These are phyloP conservation scores for Lentinula detonsa DNA, from an alignment of 768 basidiomycete species.

Conservation along the genomic window DNA sequence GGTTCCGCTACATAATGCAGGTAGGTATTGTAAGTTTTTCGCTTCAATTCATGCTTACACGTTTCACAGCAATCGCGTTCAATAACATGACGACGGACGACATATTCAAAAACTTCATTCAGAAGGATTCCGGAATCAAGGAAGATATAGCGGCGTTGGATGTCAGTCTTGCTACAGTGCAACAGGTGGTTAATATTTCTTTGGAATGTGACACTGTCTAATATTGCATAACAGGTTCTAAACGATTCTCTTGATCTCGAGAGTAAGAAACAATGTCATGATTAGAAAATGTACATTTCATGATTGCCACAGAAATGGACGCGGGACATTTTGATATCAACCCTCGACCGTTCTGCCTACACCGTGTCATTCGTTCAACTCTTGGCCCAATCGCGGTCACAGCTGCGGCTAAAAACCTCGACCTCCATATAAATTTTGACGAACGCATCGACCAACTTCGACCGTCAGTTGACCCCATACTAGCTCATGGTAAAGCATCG, in stretches of 20 bases:
- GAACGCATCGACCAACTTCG: constrained; percentile 26
- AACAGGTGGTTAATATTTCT: constrained; percentile 6
- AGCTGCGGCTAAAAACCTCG: constrained; percentile 18
- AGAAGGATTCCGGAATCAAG: constrained; percentile 22
- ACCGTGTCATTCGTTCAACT: constrained; percentile 19
- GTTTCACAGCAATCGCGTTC: not conserved
- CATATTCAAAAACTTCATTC: not conserved
- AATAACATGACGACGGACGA: not conserved
- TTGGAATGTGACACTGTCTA: not conserved
- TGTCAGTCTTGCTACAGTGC: constrained; percentile 31
- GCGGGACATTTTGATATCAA: constrained; percentile 23
- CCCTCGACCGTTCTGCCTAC: constrained; percentile 31
- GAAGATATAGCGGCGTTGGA: constrained; percentile 31
- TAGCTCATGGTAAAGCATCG: not conserved
- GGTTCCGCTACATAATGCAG: constrained; percentile 46
- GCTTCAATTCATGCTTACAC: not conserved
- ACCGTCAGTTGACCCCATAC: not conserved
- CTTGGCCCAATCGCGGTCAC: constrained; percentile 19
- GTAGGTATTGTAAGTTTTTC: constrained; percentile 7
- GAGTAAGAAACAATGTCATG: constrained; percentile 9
- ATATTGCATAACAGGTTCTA: constrained; percentile 19
- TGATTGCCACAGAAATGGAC: constrained; percentile 24
- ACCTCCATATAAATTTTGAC: constrained; percentile 26
- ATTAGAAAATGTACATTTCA: not conserved
- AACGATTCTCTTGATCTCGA: constrained; percentile 33